Conservation (phyloP, 2,329 filamentous ascomycete species). For the Trichoderma atrobrunneum region DNA sequence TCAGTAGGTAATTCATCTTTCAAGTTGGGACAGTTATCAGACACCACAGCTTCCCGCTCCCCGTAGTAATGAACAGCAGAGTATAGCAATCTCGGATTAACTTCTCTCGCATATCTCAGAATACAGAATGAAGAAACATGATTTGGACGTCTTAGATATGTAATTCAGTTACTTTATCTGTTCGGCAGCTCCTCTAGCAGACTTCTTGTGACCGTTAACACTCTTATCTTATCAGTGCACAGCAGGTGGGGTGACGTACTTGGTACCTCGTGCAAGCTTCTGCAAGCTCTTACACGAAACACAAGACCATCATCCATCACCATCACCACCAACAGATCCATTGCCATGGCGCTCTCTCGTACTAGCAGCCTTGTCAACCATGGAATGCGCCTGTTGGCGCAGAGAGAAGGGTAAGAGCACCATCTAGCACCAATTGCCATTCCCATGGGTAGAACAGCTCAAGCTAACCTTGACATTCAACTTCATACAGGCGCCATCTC, state of each 20-base stretch:
- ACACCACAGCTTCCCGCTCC: background rate
- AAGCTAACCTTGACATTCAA: background rate
- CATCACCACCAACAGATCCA: background rate
- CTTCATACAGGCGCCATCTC: background rate
- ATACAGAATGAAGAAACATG: background rate
- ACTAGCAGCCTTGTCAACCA: slow-evolving; percentile 19
- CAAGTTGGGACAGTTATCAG: background rate
- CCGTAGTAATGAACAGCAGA: background rate
- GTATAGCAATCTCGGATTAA: background rate
- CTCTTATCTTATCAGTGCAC: slow-evolving; percentile 3
- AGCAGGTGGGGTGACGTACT: background rate
- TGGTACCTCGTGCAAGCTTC: slow-evolving; percentile 8
- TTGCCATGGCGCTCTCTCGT: slow-evolving; percentile 9
- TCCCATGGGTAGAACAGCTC: background rate
- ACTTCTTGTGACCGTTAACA: background rate
- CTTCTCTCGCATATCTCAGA: background rate
- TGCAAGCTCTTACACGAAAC: background rate
- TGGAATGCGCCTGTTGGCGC: slow-evolving; percentile 26
- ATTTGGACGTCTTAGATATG: background rate
- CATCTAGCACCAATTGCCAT: background rate
- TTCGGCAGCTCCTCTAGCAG: background rate
- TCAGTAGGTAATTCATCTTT: background rate
- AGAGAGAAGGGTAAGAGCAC: slow-evolving; percentile 25
- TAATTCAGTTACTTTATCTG: background rate
- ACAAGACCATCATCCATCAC: background rate